Base-by-base conservation (phyloP, 768 basidiomycete species). In the Dioszegia aurantiaca region DNA sequence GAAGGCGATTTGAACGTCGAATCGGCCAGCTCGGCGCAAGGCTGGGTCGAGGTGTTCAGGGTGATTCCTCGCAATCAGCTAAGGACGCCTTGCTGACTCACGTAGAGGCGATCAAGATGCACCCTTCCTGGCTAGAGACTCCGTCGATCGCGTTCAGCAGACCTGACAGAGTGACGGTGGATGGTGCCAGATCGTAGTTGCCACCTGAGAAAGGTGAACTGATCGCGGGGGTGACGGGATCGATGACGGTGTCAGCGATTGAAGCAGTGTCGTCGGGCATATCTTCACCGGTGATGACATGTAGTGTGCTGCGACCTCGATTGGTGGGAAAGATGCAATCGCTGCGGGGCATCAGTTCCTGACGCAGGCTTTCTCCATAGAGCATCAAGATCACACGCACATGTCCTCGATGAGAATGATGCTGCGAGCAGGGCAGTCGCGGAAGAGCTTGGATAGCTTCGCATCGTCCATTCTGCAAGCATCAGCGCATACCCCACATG, bases 1-100 rank as follows among this genome's bases (percentile, higher is more conserved):
- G 81, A 92, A 93, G 77, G 91, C 89, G 52, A 93, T 83, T 88
- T 89, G 90, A 3, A 94, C 89, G 67, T 93, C 90, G 58, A 74
- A 93, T 86, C 70, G 69, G 16, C 67, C 67, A 12, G 54, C 54
- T 28, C 54, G 54, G 11, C 43, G 40, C 16, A 55, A 31, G 33
- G 54, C 54, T 10, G 54, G 54, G 21, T 55, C 54, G 11, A 55
- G 54, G n/a, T 45, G 54, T n/a, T 55, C 54, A 8, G 54, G 54
- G 54, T 55, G 54, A 26, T 55, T 55, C 11, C 54, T 55, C 30
- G 4, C 11, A 4, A 19, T 55, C n/a, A 55, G 54, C 54, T 4
- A n/a, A 3, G 5, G 14, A 2, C 6, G 41, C 2, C 10, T 2
- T 11, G 10, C n/a, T 17, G 16, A 44, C 54, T 44, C 27, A 55